phyloP scores from a whole-genome alignment of 2,329 filamentous ascomycete genomes.

The Paraphoma chrysanthemicola region DNA sequence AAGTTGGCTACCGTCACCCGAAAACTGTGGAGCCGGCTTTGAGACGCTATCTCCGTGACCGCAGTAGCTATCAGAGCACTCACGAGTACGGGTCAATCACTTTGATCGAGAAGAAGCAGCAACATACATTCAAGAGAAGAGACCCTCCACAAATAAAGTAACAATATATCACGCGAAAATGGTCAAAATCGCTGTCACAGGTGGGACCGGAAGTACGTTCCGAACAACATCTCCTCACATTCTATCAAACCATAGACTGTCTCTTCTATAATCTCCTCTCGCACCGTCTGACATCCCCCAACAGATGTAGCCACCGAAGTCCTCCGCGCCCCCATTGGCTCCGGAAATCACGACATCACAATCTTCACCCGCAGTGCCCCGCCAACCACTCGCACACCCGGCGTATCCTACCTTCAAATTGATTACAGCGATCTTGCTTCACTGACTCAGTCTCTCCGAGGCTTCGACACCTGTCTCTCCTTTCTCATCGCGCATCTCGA shows the following conservation, averaged over 20 bases:
- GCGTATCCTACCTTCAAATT: slow-evolving; percentile 51
- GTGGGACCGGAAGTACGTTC: slow-evolving; percentile 45
- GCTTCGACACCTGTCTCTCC: slow-evolving; percentile 59
- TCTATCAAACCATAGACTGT: neutral
- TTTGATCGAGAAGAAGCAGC: no score
- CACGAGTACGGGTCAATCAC: neutral
- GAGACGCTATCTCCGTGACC: neutral
- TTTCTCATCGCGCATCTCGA: slow-evolving; percentile 44
- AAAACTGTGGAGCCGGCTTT: neutral
- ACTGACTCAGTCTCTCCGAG: slow-evolving; percentile 51
- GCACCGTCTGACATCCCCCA: neutral
- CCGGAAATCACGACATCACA: slow-evolving; percentile 60
- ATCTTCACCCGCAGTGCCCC: slow-evolving; percentile 56
- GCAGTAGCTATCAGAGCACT: neutral
- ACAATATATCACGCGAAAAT: slow-evolving; percentile 12
- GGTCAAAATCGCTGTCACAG: slow-evolving; percentile 46
- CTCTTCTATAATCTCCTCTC: neutral
- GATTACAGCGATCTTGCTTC: slow-evolving; percentile 53
- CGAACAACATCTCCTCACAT: no score
- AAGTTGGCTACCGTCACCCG: neutral
- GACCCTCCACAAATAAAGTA: no score
- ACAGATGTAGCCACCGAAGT: slow-evolving; percentile 62
- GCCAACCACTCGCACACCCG: slow-evolving; percentile 17
- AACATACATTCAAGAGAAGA: no score
- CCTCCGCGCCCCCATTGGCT: slow-evolving; percentile 57